phyloP scores from a whole-genome alignment of 768 basidiomycete genomes.

The Kwoniella pini region DNA sequence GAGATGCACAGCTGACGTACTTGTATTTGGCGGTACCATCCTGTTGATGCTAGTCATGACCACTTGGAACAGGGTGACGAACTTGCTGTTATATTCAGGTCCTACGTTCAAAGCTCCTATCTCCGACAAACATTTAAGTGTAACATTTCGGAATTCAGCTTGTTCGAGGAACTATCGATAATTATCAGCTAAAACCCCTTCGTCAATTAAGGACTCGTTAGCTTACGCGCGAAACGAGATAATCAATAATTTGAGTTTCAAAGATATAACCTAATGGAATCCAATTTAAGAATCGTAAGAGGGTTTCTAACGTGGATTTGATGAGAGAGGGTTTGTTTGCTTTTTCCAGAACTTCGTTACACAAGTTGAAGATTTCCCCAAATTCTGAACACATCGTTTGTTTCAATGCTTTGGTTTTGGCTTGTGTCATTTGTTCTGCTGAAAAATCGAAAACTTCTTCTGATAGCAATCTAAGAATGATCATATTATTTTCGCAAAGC shows the following conservation, averaged over 20 bases:
- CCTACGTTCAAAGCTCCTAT: conserved; percentile 93
- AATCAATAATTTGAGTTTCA: conserved; percentile 94
- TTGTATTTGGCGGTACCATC: conserved; percentile 93
- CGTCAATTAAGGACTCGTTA: conserved; percentile 13
- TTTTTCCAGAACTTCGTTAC: conserved; percentile 92
- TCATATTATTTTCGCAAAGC: conserved; percentile 99
- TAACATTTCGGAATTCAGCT: conserved; percentile 94
- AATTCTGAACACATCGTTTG: conserved; percentile 98
- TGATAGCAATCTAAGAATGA: conserved; percentile 92
- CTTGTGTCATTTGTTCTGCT: conserved; percentile 97
- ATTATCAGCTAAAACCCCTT: conserved; percentile 9
- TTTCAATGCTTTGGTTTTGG: conserved; percentile 95
- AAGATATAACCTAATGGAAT: conserved; percentile 99
- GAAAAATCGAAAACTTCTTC: conserved; percentile 99
- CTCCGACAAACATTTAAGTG: conserved; percentile 93
- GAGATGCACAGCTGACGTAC: conserved; percentile 32
- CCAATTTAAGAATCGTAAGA: conserved; percentile 96
- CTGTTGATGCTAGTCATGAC: conserved; percentile 97
- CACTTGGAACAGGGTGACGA: conserved; percentile 94
- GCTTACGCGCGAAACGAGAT: conserved; percentile 83
- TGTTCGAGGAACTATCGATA: conserved; percentile 82
- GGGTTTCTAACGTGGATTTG: conserved; percentile 89
- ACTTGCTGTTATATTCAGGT: conserved; percentile 96
- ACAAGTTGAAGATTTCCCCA: conserved; percentile 95
- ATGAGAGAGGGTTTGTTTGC: conserved; percentile 95